Base-by-base conservation (phyloP, 768 basidiomycete genomes). In the Tylopilus sp. region DNA sequence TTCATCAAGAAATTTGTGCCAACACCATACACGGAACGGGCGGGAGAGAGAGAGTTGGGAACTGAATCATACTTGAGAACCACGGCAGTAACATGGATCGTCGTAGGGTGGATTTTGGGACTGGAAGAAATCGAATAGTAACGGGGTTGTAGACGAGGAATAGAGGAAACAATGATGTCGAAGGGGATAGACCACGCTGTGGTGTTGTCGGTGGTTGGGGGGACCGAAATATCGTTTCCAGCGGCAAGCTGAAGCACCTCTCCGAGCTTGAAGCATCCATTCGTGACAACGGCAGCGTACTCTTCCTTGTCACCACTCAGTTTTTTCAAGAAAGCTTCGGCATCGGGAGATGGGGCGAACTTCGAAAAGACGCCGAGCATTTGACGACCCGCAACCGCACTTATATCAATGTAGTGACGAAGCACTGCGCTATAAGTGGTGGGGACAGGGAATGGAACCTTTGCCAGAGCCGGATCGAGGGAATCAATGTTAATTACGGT, bases 111-210 rank as follows among this genome's bases (percentile, higher is more conserved):
- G 11, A 98, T 75, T 70, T 98, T 98, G 38, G 97, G 94, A 57
- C 91, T 93, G 19, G 95, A 98, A 10, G 97, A 98, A 70, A 99
- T 98, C 30, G 97, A 99, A 72, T 96, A 99, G 76, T 90, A 99
- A 51, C 97, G 88, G 30, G 97, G 94, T 69, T 98, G 96, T 19
- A 99, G 82, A 58, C 97, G 92, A 34, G 92, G 84, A 54, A 96
- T 86, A 46, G 89, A 86, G 8, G 95, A 98, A 49, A 99, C 86
- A 59, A 99, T 86, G 69, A 95, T 88, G 68, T 99, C 97, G 70
- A 99, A 97, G 45, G 97, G 96, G 61, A 98, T 96, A 11, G 78
- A 60, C 97, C 96, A 98, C 21, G 79, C 64, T 0, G 91, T 88
- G 49, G 89, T 91, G 68, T 89, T 92, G 59, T 80, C 80, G n/a